Conservation (phyloP, 1,139 yeast species). For the Lodderomyces metapsilosis region DNA sequence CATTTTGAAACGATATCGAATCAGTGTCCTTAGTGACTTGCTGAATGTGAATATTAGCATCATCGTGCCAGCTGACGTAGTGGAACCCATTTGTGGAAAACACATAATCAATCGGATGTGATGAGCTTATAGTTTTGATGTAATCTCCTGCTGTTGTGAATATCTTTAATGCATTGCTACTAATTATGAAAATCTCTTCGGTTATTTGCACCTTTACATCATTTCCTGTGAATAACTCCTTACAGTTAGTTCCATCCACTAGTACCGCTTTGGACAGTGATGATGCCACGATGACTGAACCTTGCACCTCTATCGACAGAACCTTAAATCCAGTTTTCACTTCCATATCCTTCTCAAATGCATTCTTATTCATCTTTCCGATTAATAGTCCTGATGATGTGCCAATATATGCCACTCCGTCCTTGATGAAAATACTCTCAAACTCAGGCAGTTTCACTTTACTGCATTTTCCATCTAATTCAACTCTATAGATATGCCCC, state of each 20-base stretch:
- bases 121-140: background rate
- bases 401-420: slow-evolving; percentile 5
- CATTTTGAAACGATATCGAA: background rate
- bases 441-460: slow-evolving; percentile 6
- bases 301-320: background rate
- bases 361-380: slow-evolving; percentile 9
- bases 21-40: background rate
- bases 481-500: slow-evolving; percentile 6
- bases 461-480: slow-evolving; percentile 3
- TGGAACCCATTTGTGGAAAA: background rate
- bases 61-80: slow-evolving; percentile 2
- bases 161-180: slow-evolving; percentile 1
- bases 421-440: background rate
- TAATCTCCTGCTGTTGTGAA: background rate
- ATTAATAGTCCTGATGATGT: background rate
- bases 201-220: background rate
- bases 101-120: background rate
- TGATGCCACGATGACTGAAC: background rate
- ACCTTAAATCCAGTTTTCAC: slow-evolving; percentile 3
- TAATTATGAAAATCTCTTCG: slow-evolving; percentile 5
- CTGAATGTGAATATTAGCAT: background rate
- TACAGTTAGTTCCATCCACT: background rate
- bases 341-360: slow-evolving; percentile 8
- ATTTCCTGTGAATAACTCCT: background rate
- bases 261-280: slow-evolving; percentile 3